Conservation (phyloP, 2,329 filamentous ascomycete genomes). For the Alternaria gansuensis region DNA sequence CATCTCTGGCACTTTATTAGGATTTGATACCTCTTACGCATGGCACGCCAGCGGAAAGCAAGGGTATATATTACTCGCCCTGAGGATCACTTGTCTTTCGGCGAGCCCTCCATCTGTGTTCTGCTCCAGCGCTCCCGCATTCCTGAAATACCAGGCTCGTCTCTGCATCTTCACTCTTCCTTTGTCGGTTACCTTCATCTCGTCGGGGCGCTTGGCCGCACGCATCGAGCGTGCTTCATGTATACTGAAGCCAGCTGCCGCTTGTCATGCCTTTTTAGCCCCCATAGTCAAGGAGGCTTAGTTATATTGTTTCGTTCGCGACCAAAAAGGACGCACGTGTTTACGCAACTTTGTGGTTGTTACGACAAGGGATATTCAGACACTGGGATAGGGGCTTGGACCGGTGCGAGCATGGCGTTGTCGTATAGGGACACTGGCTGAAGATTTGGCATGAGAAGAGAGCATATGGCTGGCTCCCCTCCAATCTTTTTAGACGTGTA, state of each 20-base stretch:
- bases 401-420: conserved; percentile 2
- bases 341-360: conserved; percentile 13
- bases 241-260: conserved; percentile 7
- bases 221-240: conserved; percentile 1
- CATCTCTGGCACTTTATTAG: conserved; percentile 22
- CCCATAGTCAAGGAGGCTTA: conserved; percentile 8
- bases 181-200: conserved; percentile 13
- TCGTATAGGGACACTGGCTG: conserved; percentile 4
- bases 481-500: conserved; percentile 2
- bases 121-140: conserved; percentile 15
- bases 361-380: conserved; percentile 7
- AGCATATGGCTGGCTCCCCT: neutral
- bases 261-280: conserved; percentile 7
- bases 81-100: conserved; percentile 23
- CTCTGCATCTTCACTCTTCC: conserved; percentile 18
- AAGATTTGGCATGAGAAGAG: conserved; percentile 3
- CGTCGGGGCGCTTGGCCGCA: neutral
- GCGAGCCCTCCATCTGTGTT: conserved; percentile 13
- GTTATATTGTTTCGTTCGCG: conserved; percentile 17
- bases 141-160: conserved; percentile 9
- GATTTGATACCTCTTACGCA: conserved; percentile 32
- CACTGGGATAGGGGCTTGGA: conserved; percentile 1
- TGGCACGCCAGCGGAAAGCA: conserved; percentile 37
- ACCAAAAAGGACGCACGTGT: conserved; percentile 11
- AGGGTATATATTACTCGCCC: conserved; percentile 22